Evolutionary conservation across 75 land plant genomes (phyloP).

Genomic region (Sequoiadendron giganteum): DNA sequence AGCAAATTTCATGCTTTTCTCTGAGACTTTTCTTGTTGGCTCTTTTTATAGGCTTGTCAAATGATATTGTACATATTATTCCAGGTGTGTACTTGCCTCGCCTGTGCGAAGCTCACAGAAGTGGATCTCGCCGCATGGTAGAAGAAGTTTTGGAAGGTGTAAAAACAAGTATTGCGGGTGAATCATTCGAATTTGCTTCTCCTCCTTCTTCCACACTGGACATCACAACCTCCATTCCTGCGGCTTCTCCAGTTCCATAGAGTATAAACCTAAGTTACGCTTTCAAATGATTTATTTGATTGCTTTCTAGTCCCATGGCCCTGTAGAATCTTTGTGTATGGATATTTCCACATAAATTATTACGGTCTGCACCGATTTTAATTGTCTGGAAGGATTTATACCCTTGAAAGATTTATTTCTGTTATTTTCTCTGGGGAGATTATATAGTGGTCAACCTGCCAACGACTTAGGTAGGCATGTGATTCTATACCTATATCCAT

Average conservation of each 20-base stretch:
- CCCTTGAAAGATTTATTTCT: neutral
- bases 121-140: constrained; percentile 14
- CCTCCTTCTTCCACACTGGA: neutral
- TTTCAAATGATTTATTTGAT: neutral
- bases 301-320: neutral
- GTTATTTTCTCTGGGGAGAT: too few relatives aligned
- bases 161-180: neutral
- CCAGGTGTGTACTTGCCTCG: constrained; percentile 19
- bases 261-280: neutral
- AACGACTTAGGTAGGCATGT: too few relatives aligned
- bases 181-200: neutral
- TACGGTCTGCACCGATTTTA: too few relatives aligned
- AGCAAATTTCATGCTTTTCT: neutral
- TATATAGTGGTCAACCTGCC: too few relatives aligned
- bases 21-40: too few relatives aligned
- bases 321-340: neutral
- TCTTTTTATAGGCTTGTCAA: too few relatives aligned
- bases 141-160: neutral
- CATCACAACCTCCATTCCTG: neutral
- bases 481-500: too few relatives aligned
- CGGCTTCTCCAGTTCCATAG: neutral
- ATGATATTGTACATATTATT: too few relatives aligned
- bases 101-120: constrained; percentile 15
- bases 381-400: too few relatives aligned
- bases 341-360: neutral